Percentiles rank a stretch among this genome's conserved stretches.
These are phyloP conservation scores for Linum usitatissimum DNA, from an alignment of 345 rosid species.

Conservation along the genomic window DNA sequence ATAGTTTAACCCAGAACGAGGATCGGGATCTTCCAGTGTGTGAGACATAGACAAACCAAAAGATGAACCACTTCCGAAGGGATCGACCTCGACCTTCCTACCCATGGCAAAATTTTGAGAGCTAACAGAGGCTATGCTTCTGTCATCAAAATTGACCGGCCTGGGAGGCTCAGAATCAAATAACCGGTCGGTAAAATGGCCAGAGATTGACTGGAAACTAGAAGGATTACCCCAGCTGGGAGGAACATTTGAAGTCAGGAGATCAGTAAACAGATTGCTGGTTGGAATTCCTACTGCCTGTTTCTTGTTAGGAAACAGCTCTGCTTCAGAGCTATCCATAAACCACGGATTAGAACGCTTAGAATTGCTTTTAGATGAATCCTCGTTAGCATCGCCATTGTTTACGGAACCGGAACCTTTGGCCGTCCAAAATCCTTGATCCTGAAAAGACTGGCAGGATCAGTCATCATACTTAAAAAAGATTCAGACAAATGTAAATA, in stretches of 20 bases:
- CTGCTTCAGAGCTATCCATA: conserved; percentile 34
- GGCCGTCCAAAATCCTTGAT: conserved; percentile 37
- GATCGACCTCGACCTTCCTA: conserved; percentile 26
- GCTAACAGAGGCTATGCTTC: conserved; percentile 20
- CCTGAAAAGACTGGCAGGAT: conserved; percentile 23
- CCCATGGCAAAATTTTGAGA: conserved; percentile 21
- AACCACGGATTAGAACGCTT: conserved; percentile 46
- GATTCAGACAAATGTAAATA: no score
- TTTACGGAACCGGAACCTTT: conserved; percentile 29
- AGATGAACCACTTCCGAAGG: conserved; percentile 25
- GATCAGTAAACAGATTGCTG: conserved; percentile 25
- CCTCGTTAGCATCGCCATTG: conserved; percentile 26
- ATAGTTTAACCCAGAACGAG: conserved; percentile 23
- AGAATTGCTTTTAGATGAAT: conserved; percentile 28
- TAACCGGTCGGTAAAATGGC: conserved; percentile 29
- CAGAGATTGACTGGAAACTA: conserved; percentile 26
- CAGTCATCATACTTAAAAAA: background rate
- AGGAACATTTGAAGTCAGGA: conserved; percentile 27
- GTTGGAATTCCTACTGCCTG: conserved; percentile 34
- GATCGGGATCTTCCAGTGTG: conserved; percentile 32
- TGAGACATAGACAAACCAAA: conserved; percentile 36
- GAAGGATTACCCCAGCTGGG: conserved; percentile 32
- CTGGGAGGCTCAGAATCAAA: conserved; percentile 28
- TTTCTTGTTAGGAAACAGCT: conserved; percentile 35
- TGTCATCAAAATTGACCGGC: conserved; percentile 26